Evolutionary conservation across 805 yeast genomes (phyloP), one percentile per base, ranked within the genome.

Genomic region (Yarrowia bubula): DNA sequence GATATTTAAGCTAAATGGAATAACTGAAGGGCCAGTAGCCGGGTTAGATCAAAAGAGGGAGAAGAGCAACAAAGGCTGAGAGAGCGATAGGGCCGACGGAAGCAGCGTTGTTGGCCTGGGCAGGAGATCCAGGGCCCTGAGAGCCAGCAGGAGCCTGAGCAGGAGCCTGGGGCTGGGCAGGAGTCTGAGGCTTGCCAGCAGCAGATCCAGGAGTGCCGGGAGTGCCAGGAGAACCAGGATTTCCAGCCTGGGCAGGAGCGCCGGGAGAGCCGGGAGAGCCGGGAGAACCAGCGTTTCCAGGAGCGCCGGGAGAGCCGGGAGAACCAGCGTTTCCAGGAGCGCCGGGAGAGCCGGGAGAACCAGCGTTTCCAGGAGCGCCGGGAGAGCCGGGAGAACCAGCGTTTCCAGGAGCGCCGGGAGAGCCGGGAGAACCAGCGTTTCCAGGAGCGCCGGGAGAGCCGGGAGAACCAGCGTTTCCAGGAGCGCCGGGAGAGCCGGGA

Each of bases 41-140:
- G 11, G 18, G 17, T 15, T 33, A 47, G 17, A 47, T 15, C 22
- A 47, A 17, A 3, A 47, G 38, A 33, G 53, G 39, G 6, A 47
- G 10, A 9, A 47, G 38, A 47, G 13, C 53, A 13, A 47, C 10
- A 4, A 33, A 10, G 39, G 31, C n/a, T 3, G 53, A 15, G 28
- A 47, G 31, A 11, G 11, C 39, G 15, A 33, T 28, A 8, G 53
- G 53, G n/a, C 53, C 53, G 5, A 14, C 8, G 9, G 17, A 8
- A 15, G 28, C 22, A 8, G 53, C 53, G 4, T 39, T 39, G 39
- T 47, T 47, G 38, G 53, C 53, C 53, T 47, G 53, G n/a, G 53
- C 53, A n/a, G 17, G 28, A 22, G 28, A 3, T 22, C 28, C 28
- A 22, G 28, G 28, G 28, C 28, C 28, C 28, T 22, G 28, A 22